Evolutionary conservation across 768 basidiomycete species (phyloP).

Genomic region (Tylopilus felleus): DNA sequence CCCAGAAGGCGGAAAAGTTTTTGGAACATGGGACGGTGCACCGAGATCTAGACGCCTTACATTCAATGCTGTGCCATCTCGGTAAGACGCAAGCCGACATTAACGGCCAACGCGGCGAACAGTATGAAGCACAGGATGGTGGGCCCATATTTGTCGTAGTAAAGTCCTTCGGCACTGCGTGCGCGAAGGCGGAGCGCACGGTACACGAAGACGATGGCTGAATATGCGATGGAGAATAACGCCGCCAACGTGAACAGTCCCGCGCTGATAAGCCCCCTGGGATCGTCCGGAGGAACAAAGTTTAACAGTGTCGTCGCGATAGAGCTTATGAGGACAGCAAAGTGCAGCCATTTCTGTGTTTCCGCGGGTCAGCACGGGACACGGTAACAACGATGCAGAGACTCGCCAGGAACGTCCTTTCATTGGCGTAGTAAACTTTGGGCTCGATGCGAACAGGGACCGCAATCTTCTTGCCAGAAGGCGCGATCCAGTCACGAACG

Average conservation of each 20-base stretch:
- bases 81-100: slow-evolving; percentile 64
- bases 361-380: not conserved
- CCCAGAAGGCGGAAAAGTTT: not conserved
- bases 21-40: no score
- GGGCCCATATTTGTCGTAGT: slow-evolving; percentile 89
- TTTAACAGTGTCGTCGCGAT: slow-evolving; percentile 90
- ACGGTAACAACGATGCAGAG: not conserved
- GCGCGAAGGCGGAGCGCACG: slow-evolving; percentile 66
- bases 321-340: slow-evolving; percentile 80
- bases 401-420: slow-evolving; percentile 90
- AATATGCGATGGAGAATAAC: slow-evolving; percentile 83
- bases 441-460: slow-evolving; percentile 97
- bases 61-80: slow-evolving; percentile 41
- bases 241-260: slow-evolving; percentile 88
- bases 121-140: slow-evolving; percentile 69
- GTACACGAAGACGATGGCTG: slow-evolving; percentile 76
- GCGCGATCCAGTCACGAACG: slow-evolving; percentile 70
- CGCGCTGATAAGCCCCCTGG: slow-evolving; percentile 80
- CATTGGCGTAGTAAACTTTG: slow-evolving; percentile 96
- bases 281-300: slow-evolving; percentile 71
- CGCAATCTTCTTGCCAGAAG: slow-evolving; percentile 83
- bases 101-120: slow-evolving; percentile 66
- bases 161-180: slow-evolving; percentile 73
- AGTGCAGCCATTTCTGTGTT: slow-evolving; percentile 82
- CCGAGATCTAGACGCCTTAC: not conserved